These are phyloP conservation scores for Cymbopogon flexuosus DNA, from an alignment of 202 grass and related monocot genomes.

Conservation along the genomic window DNA sequence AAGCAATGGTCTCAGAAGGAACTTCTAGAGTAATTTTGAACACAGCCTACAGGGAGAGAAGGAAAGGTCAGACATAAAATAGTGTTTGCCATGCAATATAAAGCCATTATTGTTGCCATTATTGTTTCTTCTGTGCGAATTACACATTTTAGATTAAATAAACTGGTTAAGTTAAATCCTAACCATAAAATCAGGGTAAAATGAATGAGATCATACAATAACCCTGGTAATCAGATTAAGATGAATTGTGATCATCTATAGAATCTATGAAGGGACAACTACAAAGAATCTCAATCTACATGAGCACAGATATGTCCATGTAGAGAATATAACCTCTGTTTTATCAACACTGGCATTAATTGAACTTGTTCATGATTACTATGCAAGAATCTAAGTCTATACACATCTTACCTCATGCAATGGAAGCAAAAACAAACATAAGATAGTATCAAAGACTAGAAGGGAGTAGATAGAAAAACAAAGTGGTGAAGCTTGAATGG, in stretches of 20 bases:
- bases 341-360: neutral
- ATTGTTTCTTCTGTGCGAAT: conserved; percentile 11
- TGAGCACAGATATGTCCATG: neutral
- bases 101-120: neutral
- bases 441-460: conserved; percentile 9
- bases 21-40: conserved; percentile 96
- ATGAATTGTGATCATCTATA: neutral
- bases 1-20: conserved; percentile 63
- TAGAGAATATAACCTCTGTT: neutral
- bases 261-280: neutral
- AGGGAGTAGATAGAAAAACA: neutral
- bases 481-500: neutral
- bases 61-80: conserved; percentile 10
- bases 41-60: conserved; percentile 50
- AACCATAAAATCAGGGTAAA: neutral
- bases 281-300: conserved; percentile 16
- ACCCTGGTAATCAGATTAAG: neutral
- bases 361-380: neutral
- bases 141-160: conserved; percentile 27
- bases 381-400: neutral
- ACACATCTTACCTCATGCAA: neutral
- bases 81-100: conserved; percentile 19
- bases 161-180: conserved; percentile 9
- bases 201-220: neutral
- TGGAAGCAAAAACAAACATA: neutral